Evolutionary conservation across 1,139 yeast genomes (phyloP).

Genomic region (Pichia kudriavzevii): DNA sequence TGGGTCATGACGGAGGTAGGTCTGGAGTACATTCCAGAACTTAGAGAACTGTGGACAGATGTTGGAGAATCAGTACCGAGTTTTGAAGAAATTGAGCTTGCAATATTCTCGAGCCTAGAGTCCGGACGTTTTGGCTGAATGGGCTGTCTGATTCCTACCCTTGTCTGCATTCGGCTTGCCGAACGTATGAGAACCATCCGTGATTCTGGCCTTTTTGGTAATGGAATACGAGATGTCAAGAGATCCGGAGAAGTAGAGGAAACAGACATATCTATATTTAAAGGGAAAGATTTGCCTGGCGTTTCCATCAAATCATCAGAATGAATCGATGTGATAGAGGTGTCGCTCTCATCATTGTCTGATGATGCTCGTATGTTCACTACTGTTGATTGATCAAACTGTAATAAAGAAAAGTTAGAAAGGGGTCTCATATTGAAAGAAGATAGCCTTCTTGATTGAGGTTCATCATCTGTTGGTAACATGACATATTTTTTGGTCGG

Average conservation of each 20-base stretch:
- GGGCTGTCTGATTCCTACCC: not conserved
- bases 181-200: slow-evolving; percentile 15
- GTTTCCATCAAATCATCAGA: not conserved
- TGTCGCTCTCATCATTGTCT: not conserved
- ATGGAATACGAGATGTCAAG: slow-evolving; percentile 20
- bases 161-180: slow-evolving; percentile 9
- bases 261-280: not conserved
- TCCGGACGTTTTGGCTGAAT: slow-evolving; percentile 8
- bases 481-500: slow-evolving; percentile 10
- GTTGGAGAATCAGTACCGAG: slow-evolving; percentile 16
- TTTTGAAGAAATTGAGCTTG: slow-evolving; percentile 10
- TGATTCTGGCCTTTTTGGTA: slow-evolving; percentile 23
- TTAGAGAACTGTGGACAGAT: too few species aligned
- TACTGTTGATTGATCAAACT: slow-evolving; percentile 10
- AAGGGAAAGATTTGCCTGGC: not conserved
- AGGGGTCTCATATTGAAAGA: not conserved
- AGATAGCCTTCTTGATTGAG: not conserved
- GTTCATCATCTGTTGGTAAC: slow-evolving; percentile 8
- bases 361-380: slow-evolving; percentile 3
- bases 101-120: slow-evolving; percentile 14
- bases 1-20: slow-evolving; percentile 11
- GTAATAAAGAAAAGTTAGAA: not conserved
- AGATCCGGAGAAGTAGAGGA: slow-evolving; percentile 1
- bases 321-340: not conserved
- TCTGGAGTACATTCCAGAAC: slow-evolving; percentile 1